Conservation (phyloP, 441 rosid genomes). For the Flueggea neowawraea region DNA sequence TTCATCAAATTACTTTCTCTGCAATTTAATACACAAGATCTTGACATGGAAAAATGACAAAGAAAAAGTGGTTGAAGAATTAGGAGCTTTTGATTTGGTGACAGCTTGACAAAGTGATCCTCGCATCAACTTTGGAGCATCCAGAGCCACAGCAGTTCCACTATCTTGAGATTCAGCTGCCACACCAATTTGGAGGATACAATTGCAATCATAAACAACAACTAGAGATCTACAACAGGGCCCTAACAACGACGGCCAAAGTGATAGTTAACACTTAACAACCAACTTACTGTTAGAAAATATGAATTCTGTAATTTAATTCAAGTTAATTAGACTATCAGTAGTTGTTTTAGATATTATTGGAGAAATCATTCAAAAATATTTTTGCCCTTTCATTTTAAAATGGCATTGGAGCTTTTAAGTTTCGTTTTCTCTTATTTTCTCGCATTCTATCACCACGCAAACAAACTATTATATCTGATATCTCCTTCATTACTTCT, state of each 20-base stretch:
- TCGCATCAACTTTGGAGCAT: slow-evolving; percentile 52
- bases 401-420: no score
- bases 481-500: no score
- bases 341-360: no score
- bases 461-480: no score
- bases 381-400: no score
- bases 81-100: slow-evolving; percentile 73
- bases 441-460: no score
- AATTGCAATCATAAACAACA: slow-evolving; percentile 48
- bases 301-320: no score
- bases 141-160: slow-evolving; percentile 39
- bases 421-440: no score
- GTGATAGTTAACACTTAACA: neutral
- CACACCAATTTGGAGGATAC: slow-evolving; percentile 71
- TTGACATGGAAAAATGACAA: slow-evolving; percentile 2
- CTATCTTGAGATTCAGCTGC: slow-evolving; percentile 50
- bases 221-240: slow-evolving; percentile 77
- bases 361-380: no score
- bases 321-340: no score
- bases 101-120: slow-evolving; percentile 68
- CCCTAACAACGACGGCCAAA: slow-evolving; percentile 38
- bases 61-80: slow-evolving; percentile 3
- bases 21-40: neutral
- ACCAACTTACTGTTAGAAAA: no score
- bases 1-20: no score